A percentile compares a stretch with the other conserved stretches of the same genome.
phyloP scores from a whole-genome alignment of 1,284 basidiomycete species.

The Pseudozyma tsukubaensis region DNA sequence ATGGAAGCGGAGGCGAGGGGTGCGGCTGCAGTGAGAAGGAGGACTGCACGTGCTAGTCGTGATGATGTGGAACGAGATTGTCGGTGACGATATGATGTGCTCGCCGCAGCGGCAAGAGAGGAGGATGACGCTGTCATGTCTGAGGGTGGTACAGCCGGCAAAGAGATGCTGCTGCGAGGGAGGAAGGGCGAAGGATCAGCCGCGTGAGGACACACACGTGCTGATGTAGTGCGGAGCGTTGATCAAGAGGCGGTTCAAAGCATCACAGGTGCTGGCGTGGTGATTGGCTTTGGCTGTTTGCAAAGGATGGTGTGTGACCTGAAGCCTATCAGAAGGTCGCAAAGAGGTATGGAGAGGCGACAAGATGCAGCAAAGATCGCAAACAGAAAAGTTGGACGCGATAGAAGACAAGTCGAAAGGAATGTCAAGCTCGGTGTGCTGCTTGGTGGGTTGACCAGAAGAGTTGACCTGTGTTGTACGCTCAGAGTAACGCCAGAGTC shows the following conservation, averaged over 20 bases:
- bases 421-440: too few relatives aligned
- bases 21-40: constrained; percentile 25
- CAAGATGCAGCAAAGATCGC: too few relatives aligned
- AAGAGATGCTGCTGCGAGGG: not conserved
- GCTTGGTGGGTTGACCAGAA: too few relatives aligned
- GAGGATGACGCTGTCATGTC: constrained; percentile 8
- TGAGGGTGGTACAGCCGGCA: not conserved
- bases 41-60: constrained; percentile 23
- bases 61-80: not conserved
- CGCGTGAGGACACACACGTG: not conserved
- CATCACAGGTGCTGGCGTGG: constrained; percentile 11
- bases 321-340: too few relatives aligned
- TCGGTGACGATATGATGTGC: constrained; percentile 14
- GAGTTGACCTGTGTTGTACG: too few relatives aligned
- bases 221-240: not conserved
- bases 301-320: not conserved
- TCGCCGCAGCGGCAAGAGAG: constrained; percentile 6
- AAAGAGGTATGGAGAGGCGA: too few relatives aligned
- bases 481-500: too few relatives aligned
- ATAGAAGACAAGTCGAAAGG: too few relatives aligned
- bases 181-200: constrained; percentile 5
- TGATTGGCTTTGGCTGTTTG: not conserved
- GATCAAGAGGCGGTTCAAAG: constrained; percentile 10
- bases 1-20: constrained; percentile 30
- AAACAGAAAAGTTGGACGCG: too few relatives aligned